Base-by-base conservation (phyloP, 139 green algal genomes). In the Volvox africanus region DNA sequence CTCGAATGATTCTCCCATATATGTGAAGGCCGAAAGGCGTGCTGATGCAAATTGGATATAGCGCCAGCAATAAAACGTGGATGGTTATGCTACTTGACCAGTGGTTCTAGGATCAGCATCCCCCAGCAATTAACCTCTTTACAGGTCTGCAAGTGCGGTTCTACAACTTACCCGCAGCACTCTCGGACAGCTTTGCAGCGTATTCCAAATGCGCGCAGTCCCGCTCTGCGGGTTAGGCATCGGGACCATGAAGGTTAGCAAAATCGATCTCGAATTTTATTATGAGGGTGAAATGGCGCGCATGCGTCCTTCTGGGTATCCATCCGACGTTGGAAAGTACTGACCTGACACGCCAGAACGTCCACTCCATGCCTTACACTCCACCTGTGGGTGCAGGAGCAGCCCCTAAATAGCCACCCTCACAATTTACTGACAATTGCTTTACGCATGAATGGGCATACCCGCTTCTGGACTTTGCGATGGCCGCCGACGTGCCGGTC, bases 201-300 rank as follows among this genome's bases (percentile, higher is more conserved):
- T 75, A 75, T 33, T 90, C 86, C 18, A 90, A 30, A 44, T 67
- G 86, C 28, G 68, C 30, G 32, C 30, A 84, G 18, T 90, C 86
- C 16, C 35, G 65, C 9, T 84, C 86, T 90, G 86, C 75, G 44
- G 44, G 9, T 55, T 55, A 55, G 44, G 44, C 44, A 55, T 55
- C 44, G 30, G 6, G 32, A 55, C 26, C 55, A 78, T 55, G 44
- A 55, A 9, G 44, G 9, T 55, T 55, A 55, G 5, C 44, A 55
- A 55, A 9, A 14, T 55, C 9, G 44, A 75, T 75, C 2, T 75
- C 22, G 6, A 75, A 75, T 75, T 75, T 75, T 11, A 75, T 75
- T 32, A 32, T 24, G 22, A n/a, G 24, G 22, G 3, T 12, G 24
- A 14, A 28, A 75, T 75, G 9, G 24, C 67, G 6, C 22, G 67